Conservation (phyloP, 2,329 filamentous ascomycete genomes). For the Fusarium palustre region DNA sequence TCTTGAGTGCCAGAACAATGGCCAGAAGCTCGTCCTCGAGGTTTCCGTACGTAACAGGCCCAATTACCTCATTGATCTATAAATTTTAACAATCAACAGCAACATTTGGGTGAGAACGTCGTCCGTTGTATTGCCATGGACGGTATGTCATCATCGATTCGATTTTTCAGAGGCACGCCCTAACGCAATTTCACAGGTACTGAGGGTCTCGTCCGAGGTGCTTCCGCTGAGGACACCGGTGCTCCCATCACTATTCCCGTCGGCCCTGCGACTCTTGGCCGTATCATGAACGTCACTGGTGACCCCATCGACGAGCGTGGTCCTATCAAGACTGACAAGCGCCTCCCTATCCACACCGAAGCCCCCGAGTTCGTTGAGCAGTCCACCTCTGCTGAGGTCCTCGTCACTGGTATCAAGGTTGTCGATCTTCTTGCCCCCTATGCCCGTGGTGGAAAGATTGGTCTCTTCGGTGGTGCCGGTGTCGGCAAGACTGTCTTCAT, state of each 20-base stretch:
- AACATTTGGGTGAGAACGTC: slow-evolving; percentile 99
- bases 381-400: slow-evolving; percentile 94
- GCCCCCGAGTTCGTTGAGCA: slow-evolving; percentile 93
- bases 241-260: slow-evolving; percentile 96
- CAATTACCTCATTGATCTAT: slow-evolving; percentile 14
- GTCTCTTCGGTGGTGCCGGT: slow-evolving; percentile 99
- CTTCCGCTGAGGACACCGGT: slow-evolving; percentile 87
- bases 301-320: slow-evolving; percentile 99
- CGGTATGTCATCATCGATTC: slow-evolving; percentile 69
- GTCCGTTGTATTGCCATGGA: slow-evolving; percentile 99
- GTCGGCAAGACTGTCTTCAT: slow-evolving; percentile 99
- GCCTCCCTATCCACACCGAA: slow-evolving; percentile 91
- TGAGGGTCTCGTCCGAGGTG: slow-evolving; percentile 97
- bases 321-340: slow-evolving; percentile 93
- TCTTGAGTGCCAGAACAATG: slow-evolving; percentile 83
- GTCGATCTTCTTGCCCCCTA: slow-evolving; percentile 99
- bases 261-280: slow-evolving; percentile 91
- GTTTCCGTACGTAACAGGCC: slow-evolving; percentile 77
- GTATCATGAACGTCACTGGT: slow-evolving; percentile 99
- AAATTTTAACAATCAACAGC: slow-evolving; percentile 68
- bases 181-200: slow-evolving; percentile 74
- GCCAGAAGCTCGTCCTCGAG: slow-evolving; percentile 94
- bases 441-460: slow-evolving; percentile 99
- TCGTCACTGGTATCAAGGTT: slow-evolving; percentile 99
- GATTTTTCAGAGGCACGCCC: slow-evolving; percentile 37